phyloP scores from a whole-genome alignment of 768 basidiomycete genomes.

The Mycena galopus region DNA sequence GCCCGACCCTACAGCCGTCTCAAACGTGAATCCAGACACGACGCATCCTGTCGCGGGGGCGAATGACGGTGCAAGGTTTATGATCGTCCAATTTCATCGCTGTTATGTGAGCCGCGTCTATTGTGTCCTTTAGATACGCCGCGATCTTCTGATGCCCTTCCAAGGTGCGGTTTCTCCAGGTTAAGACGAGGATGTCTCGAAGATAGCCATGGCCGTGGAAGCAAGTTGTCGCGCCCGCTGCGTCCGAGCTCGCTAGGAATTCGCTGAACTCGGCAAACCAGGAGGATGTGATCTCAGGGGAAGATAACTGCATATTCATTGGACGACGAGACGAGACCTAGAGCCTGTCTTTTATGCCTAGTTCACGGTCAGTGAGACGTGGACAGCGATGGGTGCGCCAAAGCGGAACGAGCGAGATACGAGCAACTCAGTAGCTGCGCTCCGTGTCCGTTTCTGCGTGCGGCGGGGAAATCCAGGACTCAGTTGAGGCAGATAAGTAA shows the following conservation, averaged over 20 bases:
- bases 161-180: conserved; percentile 25
- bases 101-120: background rate
- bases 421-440: too few relatives aligned
- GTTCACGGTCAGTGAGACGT: too few relatives aligned
- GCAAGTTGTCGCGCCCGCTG: background rate
- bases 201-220: conserved; percentile 20
- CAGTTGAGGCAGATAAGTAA: too few relatives aligned
- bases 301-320: too few relatives aligned
- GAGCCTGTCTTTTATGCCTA: too few relatives aligned
- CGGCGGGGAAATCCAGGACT: too few relatives aligned
- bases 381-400: too few relatives aligned
- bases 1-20: conserved; percentile 28
- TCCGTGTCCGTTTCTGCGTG: too few relatives aligned
- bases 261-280: background rate
- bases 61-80: conserved; percentile 13
- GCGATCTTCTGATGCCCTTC: conserved; percentile 30
- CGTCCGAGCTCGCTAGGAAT: background rate
- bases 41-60: conserved; percentile 10
- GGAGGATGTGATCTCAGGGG: conserved; percentile 3
- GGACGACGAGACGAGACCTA: too few relatives aligned
- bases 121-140: conserved; percentile 19
- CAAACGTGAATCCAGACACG: conserved; percentile 37
- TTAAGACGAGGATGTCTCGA: conserved; percentile 37
- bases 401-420: too few relatives aligned
- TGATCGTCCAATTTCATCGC: background rate